Evolutionary conservation across 208 protist genomes (phyloP), one percentile per base, ranked within the genome.

Genomic region (Trypanosoma conorhini): DNA sequence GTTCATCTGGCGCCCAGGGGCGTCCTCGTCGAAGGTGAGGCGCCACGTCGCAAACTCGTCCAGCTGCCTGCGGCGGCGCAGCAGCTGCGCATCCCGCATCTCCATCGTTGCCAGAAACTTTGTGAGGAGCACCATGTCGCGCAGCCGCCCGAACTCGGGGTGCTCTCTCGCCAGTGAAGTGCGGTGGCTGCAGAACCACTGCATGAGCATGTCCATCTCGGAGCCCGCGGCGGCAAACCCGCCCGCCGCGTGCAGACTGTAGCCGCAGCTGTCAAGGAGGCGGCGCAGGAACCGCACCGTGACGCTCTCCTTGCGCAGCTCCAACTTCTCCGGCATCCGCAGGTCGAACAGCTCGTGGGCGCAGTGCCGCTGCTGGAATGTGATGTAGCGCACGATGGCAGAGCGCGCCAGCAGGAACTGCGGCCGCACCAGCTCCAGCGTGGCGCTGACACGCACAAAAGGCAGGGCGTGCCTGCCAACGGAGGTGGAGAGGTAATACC

Each of bases 51-150:
- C 75, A 52, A 83, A 80, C 8, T 67, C 68, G 67, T 87, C 82
- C 28, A 83, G 56, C 58, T 93, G 81, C 67, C 90, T 87, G 40
- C 83, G 76, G 9, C 84, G 69, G 46, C 76, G 77, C 65, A 94
- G 80, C 35, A 92, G 73, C 63, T 85, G 26, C 85, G 80, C 74
- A 85, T 87, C 86, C 28, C 85, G 80, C 74, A 85, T 87, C 66
- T 95, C 88, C 90, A 94, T 92, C 30, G 88, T 94, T 28, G 80
- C 80, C 54, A 92, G 70, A 63, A 93, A 92, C 65, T 91, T 92
- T 38, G 85, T 75, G 31, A 52, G 48, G 3, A 92, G 59, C 50
- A 86, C 85, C 80, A 95, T 85, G 62, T 95, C 87, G 3, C 87
- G 87, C 44, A 85, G 62, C 21, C 69, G 82, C 19, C 55, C 26